A percentile compares a stretch with the other conserved stretches of the same genome.
Evolutionary conservation across 2,329 filamentous ascomycete genomes (phyloP).

Genomic region (Lecanicillium sp.): DNA sequence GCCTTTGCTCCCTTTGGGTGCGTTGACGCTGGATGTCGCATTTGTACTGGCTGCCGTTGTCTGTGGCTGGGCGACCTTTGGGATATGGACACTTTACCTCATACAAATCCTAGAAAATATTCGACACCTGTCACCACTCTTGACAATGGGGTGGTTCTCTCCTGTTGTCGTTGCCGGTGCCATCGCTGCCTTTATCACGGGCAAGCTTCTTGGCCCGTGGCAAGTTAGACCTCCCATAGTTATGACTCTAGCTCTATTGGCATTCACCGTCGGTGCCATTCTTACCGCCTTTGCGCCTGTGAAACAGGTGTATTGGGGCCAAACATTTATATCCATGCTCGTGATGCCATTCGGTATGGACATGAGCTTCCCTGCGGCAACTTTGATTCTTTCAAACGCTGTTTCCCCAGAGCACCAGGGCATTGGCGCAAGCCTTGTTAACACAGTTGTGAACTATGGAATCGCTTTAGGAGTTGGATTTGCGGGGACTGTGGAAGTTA

Average conservation of each 20-base stretch:
- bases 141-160: constrained; percentile 29
- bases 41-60: constrained; percentile 44
- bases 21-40: constrained; percentile 30
- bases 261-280: constrained; percentile 28
- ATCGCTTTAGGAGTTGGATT: constrained; percentile 55
- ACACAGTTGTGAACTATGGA: constrained; percentile 55
- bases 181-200: constrained; percentile 31
- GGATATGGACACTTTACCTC: constrained; percentile 38
- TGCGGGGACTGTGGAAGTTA: constrained; percentile 48
- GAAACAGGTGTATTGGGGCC: constrained; percentile 51
- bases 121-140: constrained; percentile 29
- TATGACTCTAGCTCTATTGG: constrained; percentile 30
- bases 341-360: constrained; percentile 53
- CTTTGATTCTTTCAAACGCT: constrained; percentile 45
- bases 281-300: constrained; percentile 36
- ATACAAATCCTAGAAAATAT: constrained; percentile 35
- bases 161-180: constrained; percentile 29
- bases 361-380: constrained; percentile 53
- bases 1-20: constrained; percentile 46
- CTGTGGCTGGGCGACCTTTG: constrained; percentile 41
- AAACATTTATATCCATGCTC: constrained; percentile 47
- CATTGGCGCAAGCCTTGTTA: constrained; percentile 39
- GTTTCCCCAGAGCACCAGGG: constrained; percentile 31
- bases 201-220: constrained; percentile 23
- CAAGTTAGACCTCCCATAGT: constrained; percentile 22